Evolutionary conservation across 805 yeast species (phyloP).

Genomic region (Debaryomyces maramus): DNA sequence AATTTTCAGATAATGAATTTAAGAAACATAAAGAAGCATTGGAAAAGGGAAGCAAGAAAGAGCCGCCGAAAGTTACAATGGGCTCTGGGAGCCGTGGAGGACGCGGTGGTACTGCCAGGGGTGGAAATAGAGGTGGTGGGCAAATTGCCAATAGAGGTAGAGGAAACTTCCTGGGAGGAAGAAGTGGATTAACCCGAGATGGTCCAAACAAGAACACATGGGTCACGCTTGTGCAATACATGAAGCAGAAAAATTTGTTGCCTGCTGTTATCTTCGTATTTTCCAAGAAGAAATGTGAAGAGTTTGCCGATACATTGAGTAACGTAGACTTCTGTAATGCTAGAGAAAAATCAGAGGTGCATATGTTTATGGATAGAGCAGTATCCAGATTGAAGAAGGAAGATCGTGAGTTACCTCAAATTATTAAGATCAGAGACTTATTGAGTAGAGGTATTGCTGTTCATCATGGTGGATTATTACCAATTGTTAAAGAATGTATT

Average conservation of each 20-base stretch:
- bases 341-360: conserved; percentile 87
- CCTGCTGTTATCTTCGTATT: conserved; percentile 95
- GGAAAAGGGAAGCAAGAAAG: conserved; percentile 38
- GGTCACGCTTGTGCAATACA: conserved; percentile 66
- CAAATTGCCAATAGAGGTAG: conserved; percentile 15
- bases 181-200: conserved; percentile 44
- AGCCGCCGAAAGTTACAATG: conserved; percentile 35
- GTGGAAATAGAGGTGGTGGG: conserved; percentile 37
- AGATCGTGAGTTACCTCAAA: conserved; percentile 92
- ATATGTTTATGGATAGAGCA: conserved; percentile 89
- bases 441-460: conserved; percentile 91
- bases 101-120: conserved; percentile 46
- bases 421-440: conserved; percentile 76
- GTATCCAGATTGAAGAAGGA: conserved; percentile 84
- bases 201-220: conserved; percentile 82
- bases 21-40: conserved; percentile 56
- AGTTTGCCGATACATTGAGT: conserved; percentile 76
- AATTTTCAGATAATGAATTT: conserved; percentile 65
- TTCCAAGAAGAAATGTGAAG: conserved; percentile 91
- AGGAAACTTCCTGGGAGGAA: conserved; percentile 21
- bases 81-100: conserved; percentile 43
- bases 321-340: conserved; percentile 78
- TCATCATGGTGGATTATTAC: conserved; percentile 92
- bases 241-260: conserved; percentile 66
- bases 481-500: conserved; percentile 89